phyloP scores from a whole-genome alignment of 2,329 filamentous ascomycete genomes.

The Drechslerella stenobrocha region DNA sequence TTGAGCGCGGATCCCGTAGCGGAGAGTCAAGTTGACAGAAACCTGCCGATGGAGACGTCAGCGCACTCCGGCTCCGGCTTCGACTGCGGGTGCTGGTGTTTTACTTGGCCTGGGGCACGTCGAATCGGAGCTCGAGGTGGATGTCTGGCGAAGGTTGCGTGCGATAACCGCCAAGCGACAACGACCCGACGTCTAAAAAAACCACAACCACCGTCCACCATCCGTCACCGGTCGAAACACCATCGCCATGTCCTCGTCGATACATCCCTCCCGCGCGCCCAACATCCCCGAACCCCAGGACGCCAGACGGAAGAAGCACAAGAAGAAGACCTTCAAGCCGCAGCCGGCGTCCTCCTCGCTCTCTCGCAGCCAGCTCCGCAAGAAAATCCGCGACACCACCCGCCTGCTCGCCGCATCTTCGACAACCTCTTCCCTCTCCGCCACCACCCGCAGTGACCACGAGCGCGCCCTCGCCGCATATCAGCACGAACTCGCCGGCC shows the following conservation, averaged over 20 bases:
- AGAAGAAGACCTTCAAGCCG: slow-evolving; percentile 27
- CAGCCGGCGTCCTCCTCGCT: slow-evolving; percentile 54
- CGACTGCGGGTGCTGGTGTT: no score
- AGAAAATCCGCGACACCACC: slow-evolving; percentile 70
- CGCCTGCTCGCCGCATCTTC: slow-evolving; percentile 66
- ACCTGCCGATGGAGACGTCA: no score
- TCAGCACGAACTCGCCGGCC: slow-evolving; percentile 66
- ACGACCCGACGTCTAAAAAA: no score
- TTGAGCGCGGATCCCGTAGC: no score
- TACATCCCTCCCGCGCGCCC: slow-evolving; percentile 33
- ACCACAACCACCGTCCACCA: slow-evolving; percentile 4
- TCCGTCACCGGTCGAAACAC: slow-evolving; percentile 1
- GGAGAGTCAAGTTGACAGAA: no score
- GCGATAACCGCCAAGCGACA: no score
- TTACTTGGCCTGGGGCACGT: no score
- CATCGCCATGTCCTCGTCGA: slow-evolving; percentile 25
- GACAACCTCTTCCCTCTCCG: slow-evolving; percentile 61
- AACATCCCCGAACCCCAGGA: slow-evolving; percentile 29
- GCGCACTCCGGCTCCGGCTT: no score
- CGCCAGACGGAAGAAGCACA: slow-evolving; percentile 19
- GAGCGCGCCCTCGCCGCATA: slow-evolving; percentile 72
- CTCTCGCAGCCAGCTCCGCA: slow-evolving; percentile 66
- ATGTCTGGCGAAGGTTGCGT: no score
- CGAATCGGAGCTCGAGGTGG: no score
- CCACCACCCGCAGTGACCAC: slow-evolving; percentile 68